Percentiles rank a stretch among this genome's conserved stretches.
phyloP scores from a whole-genome alignment of 306 rosid species.

The Mimosa pudica region DNA sequence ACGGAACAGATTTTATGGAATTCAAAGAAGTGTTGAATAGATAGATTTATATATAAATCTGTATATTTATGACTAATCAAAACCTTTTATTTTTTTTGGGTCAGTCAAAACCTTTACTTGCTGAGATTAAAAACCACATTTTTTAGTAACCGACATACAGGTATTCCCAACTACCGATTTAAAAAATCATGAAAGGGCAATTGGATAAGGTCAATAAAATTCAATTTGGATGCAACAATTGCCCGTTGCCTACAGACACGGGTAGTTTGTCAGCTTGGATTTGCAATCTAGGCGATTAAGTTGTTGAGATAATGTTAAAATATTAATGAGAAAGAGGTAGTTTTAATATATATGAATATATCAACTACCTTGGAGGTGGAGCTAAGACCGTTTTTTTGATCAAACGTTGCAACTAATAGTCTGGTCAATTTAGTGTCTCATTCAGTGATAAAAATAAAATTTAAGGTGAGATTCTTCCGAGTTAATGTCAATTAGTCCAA shows the following conservation, averaged over 20 bases:
- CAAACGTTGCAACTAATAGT: not conserved
- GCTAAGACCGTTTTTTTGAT: not conserved
- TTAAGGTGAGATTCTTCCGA: not conserved
- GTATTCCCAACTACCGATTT: conserved; percentile 1
- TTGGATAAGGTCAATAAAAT: not conserved
- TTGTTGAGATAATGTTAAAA: not conserved
- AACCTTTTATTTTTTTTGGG: too few relatives aligned
- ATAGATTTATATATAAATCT: not conserved
- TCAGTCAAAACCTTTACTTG: not conserved
- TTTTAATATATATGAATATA: not conserved
- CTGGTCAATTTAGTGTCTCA: not conserved
- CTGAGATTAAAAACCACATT: not conserved
- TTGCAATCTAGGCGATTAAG: not conserved
- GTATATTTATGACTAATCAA: too few relatives aligned
- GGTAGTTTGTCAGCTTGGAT: not conserved
- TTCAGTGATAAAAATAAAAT: too few relatives aligned
- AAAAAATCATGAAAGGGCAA: not conserved
- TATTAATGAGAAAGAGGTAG: not conserved
- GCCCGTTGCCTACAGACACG: not conserved
- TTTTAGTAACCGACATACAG: not conserved
- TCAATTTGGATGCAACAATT: not conserved
- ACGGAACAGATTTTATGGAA: not conserved
- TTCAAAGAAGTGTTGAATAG: not conserved
- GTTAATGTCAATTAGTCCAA: not conserved
- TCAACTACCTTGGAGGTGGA: not conserved